Evolutionary conservation across 2,329 filamentous ascomycete genomes (phyloP), one percentile per base, ranked within the genome.

Genomic region (Pseudogymnoascus sp.): DNA sequence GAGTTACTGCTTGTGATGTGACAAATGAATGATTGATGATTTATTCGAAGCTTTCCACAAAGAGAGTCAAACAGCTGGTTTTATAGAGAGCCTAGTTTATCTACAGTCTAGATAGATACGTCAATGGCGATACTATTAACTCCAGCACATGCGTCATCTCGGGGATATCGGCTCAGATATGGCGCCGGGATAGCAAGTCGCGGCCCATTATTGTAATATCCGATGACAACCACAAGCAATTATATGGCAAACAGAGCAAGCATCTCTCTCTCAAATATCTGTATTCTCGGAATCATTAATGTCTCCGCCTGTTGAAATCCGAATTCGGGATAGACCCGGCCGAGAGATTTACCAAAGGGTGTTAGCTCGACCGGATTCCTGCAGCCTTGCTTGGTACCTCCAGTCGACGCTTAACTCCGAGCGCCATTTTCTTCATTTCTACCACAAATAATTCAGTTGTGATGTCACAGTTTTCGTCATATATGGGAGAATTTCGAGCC

Each of bases 401-500:
- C 39, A 7, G 14, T 20, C 6, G 12, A 5, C 11, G 14, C 41
- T 50, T 50, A 50, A 50, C 41, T 50, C 41, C 41, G 41, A 28
- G 6, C 30, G 28, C 41, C 25, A 50, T 30, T n/a, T 28, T 28
- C 22, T 22, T 28, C 22, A 14, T 47, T 47, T n/a, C 41, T 9
- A 9, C 22, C 20, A 47, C 9, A 25, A 43, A 47, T 6, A 28
- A 8, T 28, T n/a, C 41, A 25, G 12, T 50, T 14, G 41, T 2
- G 20, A 59, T 62, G 57, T 9, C 60, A 18, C 57, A 60, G 14
- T 28, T 63, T 28, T 57, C 60, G 3, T 59, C 28, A 20, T 62
- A 63, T 18, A 64, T 60, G 1, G 38, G 61, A 38, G 60, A 64
- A 30, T 64, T 65, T 43, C 57, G 60, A n/a, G 47, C 57, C 30